Base-by-base conservation (phyloP, 129 eudicot species). In the Centaurea solstitialis region DNA sequence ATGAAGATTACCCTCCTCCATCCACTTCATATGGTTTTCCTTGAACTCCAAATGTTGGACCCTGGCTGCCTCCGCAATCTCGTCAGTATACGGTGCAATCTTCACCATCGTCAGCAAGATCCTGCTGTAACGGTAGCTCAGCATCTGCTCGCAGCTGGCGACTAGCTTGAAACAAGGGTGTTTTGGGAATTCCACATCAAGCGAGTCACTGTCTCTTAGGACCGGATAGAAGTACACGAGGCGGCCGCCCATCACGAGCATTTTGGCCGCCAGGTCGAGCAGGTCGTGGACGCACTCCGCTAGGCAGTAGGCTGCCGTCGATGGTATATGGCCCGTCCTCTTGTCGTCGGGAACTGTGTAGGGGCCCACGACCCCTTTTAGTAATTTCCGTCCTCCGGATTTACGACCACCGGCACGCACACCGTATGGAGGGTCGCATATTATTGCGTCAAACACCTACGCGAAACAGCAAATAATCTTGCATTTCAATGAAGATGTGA, bases 371-470 rank as follows among this genome's bases (percentile, higher is more conserved):
- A 82, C 81, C 30, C 99, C 99, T 90, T 95, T 92, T 79, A 95
- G 81, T 66, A 95, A 79, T 73, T 95, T 95, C 45, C 98, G 85
- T 4, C 99, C 99, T 24, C 99, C 99, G 7, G 99, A 95, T 86
- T 95, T 95, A 9, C 99, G 97, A 4, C 99, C 99, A 7, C 99
- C 99, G 11, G 98, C 99, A 81, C 99, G 95, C 40, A 95, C 99
- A 1, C 99, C 98, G 35, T 95, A 92, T 9, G 99, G 98, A 45
- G 99, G 99, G 68, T 95, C 99, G 21, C 98, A 95, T 39, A 95
- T 93, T 41, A 95, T 95, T 77, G 99, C 99, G 59, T 95, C 98
- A 76, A 95, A 89, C 21, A 95, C 22, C 98, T 95, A 69, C 68
- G 24, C 24, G 66, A 9, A 22, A 41, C 12, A 15, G 33, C 38